Conservation (phyloP, 495 filamentous ascomycete genomes). For the Lichenothelia convexa region DNA sequence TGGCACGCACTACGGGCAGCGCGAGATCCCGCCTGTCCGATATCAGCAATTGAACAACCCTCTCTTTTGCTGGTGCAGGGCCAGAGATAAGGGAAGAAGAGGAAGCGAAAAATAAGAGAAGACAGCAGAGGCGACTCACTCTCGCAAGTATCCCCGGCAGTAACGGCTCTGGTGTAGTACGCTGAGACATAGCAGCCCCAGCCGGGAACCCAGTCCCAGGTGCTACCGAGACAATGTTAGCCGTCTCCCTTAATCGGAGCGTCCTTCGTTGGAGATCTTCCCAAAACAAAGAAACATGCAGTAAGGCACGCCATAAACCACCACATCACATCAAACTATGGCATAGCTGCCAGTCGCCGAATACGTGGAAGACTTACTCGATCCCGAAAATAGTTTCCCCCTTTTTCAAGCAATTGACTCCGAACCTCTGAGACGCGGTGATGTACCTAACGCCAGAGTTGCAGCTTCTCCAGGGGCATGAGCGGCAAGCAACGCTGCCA, state of each 20-base stretch:
- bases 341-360: neutral
- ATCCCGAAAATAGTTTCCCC: neutral
- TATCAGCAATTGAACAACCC: neutral
- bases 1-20: too few relatives aligned
- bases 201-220: neutral
- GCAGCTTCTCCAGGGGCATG: neutral
- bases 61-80: neutral
- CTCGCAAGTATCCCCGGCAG: neutral
- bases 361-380: neutral
- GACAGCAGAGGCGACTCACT: neutral
- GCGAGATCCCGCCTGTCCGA: too few relatives aligned
- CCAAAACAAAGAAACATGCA: neutral
- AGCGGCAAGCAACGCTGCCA: neutral
- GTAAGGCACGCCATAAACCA: neutral
- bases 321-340: neutral
- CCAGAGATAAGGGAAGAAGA: neutral
- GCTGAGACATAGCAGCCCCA: neutral
- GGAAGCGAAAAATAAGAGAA: neutral
- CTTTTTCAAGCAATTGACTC: neutral
- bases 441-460: neutral
- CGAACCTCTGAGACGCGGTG: neutral
- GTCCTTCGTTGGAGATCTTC: neutral
- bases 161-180: neutral
- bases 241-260: neutral
- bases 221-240: neutral